phyloP scores from a whole-genome alignment of 768 basidiomycete species.

The Tremella yokohamensis region DNA sequence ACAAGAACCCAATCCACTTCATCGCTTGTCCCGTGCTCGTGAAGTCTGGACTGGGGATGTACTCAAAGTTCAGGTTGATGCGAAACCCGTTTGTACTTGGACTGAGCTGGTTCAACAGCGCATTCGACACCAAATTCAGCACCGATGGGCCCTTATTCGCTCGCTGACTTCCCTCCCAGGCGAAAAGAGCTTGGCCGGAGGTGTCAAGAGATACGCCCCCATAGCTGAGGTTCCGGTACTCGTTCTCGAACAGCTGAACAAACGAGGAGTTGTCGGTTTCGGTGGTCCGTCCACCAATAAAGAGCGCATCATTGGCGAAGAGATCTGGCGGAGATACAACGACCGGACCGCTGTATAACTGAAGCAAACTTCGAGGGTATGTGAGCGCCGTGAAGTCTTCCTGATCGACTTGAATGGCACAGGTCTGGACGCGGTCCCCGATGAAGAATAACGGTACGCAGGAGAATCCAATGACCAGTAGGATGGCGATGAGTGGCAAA shows the following conservation, averaged over 20 bases:
- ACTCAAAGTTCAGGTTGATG: background rate
- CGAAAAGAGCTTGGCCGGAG: slow-evolving; percentile 58
- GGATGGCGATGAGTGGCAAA: slow-evolving; percentile 59
- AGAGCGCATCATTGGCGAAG: slow-evolving; percentile 4
- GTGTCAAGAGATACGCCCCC: slow-evolving; percentile 70
- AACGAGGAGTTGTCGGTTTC: slow-evolving; percentile 61
- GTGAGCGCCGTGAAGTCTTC: slow-evolving; percentile 12
- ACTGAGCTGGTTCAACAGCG: slow-evolving; percentile 60
- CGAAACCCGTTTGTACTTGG: slow-evolving; percentile 8
- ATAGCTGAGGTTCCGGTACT: slow-evolving; percentile 60
- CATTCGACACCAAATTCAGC: slow-evolving; percentile 67
- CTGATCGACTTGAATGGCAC: slow-evolving; percentile 39
- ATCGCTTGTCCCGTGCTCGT: slow-evolving; percentile 60
- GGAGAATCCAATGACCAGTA: slow-evolving; percentile 61
- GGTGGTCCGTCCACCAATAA: background rate
- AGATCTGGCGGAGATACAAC: slow-evolving; percentile 16
- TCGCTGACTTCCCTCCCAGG: slow-evolving; percentile 68
- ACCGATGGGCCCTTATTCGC: slow-evolving; percentile 61
- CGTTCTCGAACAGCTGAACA: slow-evolving; percentile 54
- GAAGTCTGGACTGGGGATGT: slow-evolving; percentile 2
- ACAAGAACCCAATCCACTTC: slow-evolving; percentile 71
- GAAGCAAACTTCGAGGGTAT: slow-evolving; percentile 19
- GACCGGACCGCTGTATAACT: slow-evolving; percentile 12
- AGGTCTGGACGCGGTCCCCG: slow-evolving; percentile 57
- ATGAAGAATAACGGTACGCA: slow-evolving; percentile 69